A percentile compares a stretch with the other conserved stretches of the same genome.
Evolutionary conservation across 2,329 filamentous ascomycete species (phyloP).

Genomic region (Alternaria metachromatica): DNA sequence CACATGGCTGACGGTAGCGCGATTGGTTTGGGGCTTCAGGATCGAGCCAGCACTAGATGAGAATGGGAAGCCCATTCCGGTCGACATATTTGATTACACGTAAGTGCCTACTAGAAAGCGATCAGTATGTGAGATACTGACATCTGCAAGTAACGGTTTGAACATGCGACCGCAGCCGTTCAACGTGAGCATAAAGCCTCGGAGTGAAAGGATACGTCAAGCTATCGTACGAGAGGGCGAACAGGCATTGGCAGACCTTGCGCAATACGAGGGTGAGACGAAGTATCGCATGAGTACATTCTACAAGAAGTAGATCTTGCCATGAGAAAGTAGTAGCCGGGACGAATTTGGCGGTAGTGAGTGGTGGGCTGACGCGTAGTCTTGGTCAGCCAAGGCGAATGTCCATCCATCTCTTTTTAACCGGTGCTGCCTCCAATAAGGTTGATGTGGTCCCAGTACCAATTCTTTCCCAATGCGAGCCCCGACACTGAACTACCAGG

Average conservation of each 20-base stretch:
- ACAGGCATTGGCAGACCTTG: conserved; percentile 60
- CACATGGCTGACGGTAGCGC: conserved; percentile 64
- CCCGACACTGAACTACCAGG: not conserved
- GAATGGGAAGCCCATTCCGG: conserved; percentile 56
- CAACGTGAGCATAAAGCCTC: conserved; percentile 60
- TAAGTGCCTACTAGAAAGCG: conserved; percentile 32
- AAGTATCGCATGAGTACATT: conserved; percentile 60
- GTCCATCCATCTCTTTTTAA: not conserved
- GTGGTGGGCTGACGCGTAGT: not conserved
- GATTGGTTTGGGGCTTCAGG: conserved; percentile 65
- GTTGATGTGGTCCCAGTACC: not conserved
- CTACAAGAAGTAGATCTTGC: conserved; percentile 20
- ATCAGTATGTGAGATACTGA: conserved; percentile 5
- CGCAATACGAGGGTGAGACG: conserved; percentile 63
- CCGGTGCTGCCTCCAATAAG: not conserved
- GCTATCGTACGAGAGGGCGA: conserved; percentile 62
- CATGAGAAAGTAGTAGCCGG: not conserved
- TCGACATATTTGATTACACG: conserved; percentile 65
- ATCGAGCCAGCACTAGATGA: conserved; percentile 53
- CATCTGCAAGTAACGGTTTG: conserved; percentile 57
- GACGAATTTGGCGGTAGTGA: not conserved
- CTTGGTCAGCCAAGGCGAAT: not conserved
- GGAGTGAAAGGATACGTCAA: conserved; percentile 56
- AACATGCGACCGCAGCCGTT: conserved; percentile 66
- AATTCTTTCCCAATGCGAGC: not conserved